These are phyloP conservation scores for Parascedosporium putredinis DNA, from an alignment of 2,329 filamentous ascomycete genomes.

Conservation along the genomic window DNA sequence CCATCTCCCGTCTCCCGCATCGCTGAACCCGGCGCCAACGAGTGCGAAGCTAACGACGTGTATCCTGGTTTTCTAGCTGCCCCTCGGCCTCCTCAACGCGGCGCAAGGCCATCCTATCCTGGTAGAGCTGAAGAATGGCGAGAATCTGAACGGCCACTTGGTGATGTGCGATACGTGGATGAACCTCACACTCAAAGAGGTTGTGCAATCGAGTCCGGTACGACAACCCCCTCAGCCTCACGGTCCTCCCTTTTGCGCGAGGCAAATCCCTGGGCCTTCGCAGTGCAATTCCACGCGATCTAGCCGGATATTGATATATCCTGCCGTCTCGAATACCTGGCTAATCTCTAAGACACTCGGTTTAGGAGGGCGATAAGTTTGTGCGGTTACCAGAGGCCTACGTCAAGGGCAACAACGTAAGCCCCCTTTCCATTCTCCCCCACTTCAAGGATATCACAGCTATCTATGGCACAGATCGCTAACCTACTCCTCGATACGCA, in stretches of 20 bases:
- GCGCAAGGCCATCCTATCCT: slow-evolving; percentile 97
- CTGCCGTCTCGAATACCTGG: not conserved
- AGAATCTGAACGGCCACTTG: slow-evolving; percentile 92
- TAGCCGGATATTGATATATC: not conserved
- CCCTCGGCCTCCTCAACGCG: slow-evolving; percentile 78
- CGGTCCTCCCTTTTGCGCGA: not conserved
- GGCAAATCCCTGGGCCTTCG: too few relatives aligned
- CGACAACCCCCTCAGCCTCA: slow-evolving; percentile 16
- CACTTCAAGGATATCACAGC: not conserved
- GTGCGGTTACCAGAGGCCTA: slow-evolving; percentile 88
- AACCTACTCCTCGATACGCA: too few relatives aligned
- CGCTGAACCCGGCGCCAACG: too few relatives aligned
- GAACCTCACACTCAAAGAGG: slow-evolving; percentile 95
- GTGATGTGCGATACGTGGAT: slow-evolving; percentile 99
- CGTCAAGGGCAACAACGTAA: slow-evolving; percentile 91
- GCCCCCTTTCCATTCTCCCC: slow-evolving; percentile 21
- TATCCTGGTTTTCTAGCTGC: slow-evolving; percentile 42
- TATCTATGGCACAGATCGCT: not conserved
- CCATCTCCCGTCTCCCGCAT: not conserved
- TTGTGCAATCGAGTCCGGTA: slow-evolving; percentile 86
- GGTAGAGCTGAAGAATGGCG: slow-evolving; percentile 93
- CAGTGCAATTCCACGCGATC: too few relatives aligned
- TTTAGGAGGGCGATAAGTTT: slow-evolving; percentile 83
- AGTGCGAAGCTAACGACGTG: not conserved
- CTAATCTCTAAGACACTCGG: not conserved